Evolutionary conservation across 2,329 filamentous ascomycete species (phyloP).

Genomic region (Tolypocladium pustulatum): DNA sequence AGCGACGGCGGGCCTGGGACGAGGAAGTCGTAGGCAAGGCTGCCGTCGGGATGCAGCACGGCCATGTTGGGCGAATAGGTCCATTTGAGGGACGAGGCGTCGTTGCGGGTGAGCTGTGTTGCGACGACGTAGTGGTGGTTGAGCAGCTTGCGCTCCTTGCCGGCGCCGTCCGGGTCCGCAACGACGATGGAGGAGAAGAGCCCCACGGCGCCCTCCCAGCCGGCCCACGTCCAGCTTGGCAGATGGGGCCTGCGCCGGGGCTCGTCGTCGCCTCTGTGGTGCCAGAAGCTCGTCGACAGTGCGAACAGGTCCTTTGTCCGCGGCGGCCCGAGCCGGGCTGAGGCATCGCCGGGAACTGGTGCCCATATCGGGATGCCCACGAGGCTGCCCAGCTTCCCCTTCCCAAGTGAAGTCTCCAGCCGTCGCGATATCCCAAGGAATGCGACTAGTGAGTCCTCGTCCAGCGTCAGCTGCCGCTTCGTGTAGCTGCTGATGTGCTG

Average conservation of each 20-base stretch:
- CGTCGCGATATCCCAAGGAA: conserved; percentile 20
- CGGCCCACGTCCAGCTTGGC: conserved; percentile 27
- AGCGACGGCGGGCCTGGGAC: conserved; percentile 11
- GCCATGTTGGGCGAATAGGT: conserved; percentile 22
- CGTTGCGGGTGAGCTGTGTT: conserved; percentile 22
- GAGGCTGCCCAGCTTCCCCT: conserved; percentile 17
- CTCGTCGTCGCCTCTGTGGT: conserved; percentile 17
- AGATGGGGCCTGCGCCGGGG: conserved; percentile 17
- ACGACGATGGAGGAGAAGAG: conserved; percentile 21
- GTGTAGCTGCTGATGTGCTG: conserved; percentile 23
- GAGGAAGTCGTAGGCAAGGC: conserved; percentile 20
- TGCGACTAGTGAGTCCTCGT: conserved; percentile 22
- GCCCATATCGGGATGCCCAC: conserved; percentile 23
- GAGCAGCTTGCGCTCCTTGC: conserved; percentile 18
- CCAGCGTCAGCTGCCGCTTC: conserved; percentile 14
- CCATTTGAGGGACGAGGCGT: conserved; percentile 18
- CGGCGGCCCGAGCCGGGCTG: conserved; percentile 9
- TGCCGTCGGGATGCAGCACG: conserved; percentile 17
- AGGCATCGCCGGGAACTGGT: conserved; percentile 6
- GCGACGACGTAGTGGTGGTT: conserved; percentile 24
- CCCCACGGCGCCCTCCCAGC: conserved; percentile 23
- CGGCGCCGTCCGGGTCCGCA: conserved; percentile 17
- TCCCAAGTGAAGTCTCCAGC: conserved; percentile 18
- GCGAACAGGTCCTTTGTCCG: conserved; percentile 22
- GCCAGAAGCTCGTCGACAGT: conserved; percentile 24